Base-by-base conservation (phyloP, 345 rosid genomes). In the Acer negundo region DNA sequence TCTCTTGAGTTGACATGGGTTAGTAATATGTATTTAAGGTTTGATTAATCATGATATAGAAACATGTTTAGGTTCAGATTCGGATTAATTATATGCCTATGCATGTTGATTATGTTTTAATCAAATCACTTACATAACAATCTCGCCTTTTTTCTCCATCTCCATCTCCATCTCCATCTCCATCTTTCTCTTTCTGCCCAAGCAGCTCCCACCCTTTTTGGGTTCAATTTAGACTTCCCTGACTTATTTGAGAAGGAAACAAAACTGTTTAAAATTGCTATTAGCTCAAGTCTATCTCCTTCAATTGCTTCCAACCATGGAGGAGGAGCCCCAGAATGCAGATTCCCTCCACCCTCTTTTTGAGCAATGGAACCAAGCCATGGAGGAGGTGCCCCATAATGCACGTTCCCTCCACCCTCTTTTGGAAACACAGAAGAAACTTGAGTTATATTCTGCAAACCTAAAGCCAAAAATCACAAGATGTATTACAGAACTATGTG, bases 101-200 rank as follows among this genome's bases (percentile, higher is more conserved):
- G n/a, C n/a, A n/a, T n/a, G n/a, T n/a, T n/a, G n/a, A n/a, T n/a
- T n/a, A n/a, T n/a, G n/a, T n/a, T n/a, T n/a, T n/a, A n/a, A n/a
- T n/a, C n/a, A n/a, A n/a, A n/a, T n/a, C n/a, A n/a, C n/a, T n/a
- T n/a, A n/a, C n/a, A n/a, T n/a, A n/a, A n/a, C n/a, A n/a, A 79
- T 77, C 70, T 84, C 93, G 70, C 98, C 97, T 84, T 84, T 90
- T 83, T 84, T 85, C 90, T 93, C 98, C 94, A 81, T 91, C 80
- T 94, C 97, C 80, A 94, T 77, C 86, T 94, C 99, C 59, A 87
- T 81, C 87, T 94, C n/a, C n/a, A n/a, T n/a, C n/a, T n/a, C n/a
- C n/a, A n/a, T n/a, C n/a, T n/a, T 90, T 85, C 97, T 89, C 86
- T 78, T 91, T 77, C 97, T 72, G 98, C 97, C 97, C 97, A 96